A percentile compares a stretch with the other conserved stretches of the same genome.
phyloP scores from a whole-genome alignment of 2,329 filamentous ascomycete species.

The Gnomoniopsis smithogilvyi region DNA sequence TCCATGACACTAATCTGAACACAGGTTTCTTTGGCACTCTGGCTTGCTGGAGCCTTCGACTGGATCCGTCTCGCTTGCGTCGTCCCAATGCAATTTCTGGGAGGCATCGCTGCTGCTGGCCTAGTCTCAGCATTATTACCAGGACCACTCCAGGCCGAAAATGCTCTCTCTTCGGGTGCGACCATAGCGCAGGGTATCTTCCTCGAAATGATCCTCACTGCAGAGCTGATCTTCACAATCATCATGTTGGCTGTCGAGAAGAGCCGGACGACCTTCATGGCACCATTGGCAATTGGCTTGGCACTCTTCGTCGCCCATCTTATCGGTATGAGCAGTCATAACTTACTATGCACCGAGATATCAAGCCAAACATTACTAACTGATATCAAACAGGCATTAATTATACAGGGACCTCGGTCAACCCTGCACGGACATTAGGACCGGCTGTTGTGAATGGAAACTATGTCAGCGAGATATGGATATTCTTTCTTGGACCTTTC shows the following conservation, averaged over 20 bases:
- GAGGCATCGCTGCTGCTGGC: slow-evolving; percentile 55
- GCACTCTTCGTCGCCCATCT: slow-evolving; percentile 51
- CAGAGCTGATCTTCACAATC: slow-evolving; percentile 50
- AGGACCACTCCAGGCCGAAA: slow-evolving; percentile 44
- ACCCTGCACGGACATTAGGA: slow-evolving; percentile 49
- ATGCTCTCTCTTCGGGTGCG: slow-evolving; percentile 40
- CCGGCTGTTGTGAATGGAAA: slow-evolving; percentile 39
- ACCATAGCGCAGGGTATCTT: slow-evolving; percentile 48
- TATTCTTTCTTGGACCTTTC: slow-evolving; percentile 52
- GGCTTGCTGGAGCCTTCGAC: slow-evolving; percentile 53
- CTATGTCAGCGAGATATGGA: slow-evolving; percentile 48
- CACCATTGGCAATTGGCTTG: slow-evolving; percentile 61
- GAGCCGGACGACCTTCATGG: slow-evolving; percentile 60
- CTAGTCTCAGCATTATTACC: slow-evolving; percentile 56
- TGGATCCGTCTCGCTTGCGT: slow-evolving; percentile 49
- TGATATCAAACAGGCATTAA: slow-evolving; percentile 31
- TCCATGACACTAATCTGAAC: neutral
- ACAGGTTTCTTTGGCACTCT: slow-evolving; percentile 51
- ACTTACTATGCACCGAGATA: neutral
- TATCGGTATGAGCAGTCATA: slow-evolving; percentile 15
- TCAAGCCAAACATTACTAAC: neutral
- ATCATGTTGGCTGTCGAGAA: slow-evolving; percentile 62
- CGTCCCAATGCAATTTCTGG: slow-evolving; percentile 55
- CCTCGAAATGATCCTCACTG: slow-evolving; percentile 53
- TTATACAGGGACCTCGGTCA: slow-evolving; percentile 46